phyloP scores from a whole-genome alignment of 345 rosid genomes.

The Acer campestre region DNA sequence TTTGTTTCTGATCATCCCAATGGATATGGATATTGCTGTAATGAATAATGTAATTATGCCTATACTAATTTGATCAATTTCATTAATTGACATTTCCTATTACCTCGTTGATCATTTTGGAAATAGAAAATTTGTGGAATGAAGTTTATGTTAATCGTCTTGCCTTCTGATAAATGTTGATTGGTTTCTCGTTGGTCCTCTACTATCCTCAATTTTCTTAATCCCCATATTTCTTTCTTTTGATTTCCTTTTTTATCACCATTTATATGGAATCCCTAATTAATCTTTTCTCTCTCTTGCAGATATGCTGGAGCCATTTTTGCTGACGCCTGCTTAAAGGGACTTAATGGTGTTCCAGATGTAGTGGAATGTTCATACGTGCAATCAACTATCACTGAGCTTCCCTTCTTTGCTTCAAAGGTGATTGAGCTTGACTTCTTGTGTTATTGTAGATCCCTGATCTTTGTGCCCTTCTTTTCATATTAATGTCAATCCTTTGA shows the following conservation, averaged over 20 bases:
- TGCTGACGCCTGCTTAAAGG: constrained; percentile 87
- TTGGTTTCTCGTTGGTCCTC: not conserved
- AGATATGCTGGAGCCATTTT: constrained; percentile 91
- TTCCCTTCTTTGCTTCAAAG: constrained; percentile 88
- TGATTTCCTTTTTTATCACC: not conserved
- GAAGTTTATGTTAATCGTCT: not conserved
- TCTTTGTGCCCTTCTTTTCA: not conserved
- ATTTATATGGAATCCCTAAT: constrained; percentile 1
- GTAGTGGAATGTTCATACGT: constrained; percentile 79
- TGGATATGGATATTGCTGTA: not conserved
- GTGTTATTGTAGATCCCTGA: not conserved
- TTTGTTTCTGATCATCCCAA: not conserved
- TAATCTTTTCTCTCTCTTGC: not conserved
- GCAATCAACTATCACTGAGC: constrained; percentile 72
- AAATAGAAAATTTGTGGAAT: not conserved
- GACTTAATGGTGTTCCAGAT: constrained; percentile 80
- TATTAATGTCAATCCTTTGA: not conserved
- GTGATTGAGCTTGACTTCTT: constrained; percentile 26
- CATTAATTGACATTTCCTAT: not conserved
- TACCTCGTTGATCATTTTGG: not conserved
- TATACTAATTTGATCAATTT: not conserved
- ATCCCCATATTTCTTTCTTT: not conserved
- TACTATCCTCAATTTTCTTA: not conserved
- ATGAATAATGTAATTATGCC: not conserved
- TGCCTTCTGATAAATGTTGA: not conserved